These are phyloP conservation scores for Calonectria pauciramosa DNA, from an alignment of 2,329 filamentous ascomycete genomes.

Conservation along the genomic window DNA sequence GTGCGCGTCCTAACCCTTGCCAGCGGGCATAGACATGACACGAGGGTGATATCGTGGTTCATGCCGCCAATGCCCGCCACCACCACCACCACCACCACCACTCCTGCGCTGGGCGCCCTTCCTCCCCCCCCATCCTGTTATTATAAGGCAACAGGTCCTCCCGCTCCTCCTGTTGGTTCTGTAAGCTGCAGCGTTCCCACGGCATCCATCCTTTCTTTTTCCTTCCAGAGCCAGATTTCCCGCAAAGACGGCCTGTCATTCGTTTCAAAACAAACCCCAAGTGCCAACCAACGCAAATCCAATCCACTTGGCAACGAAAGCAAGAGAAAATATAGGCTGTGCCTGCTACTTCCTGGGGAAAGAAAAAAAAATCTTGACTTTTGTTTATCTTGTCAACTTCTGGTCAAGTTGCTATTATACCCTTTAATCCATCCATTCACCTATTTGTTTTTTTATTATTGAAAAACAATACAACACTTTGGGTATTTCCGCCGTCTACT, in stretches of 20 bases:
- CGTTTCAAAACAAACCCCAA: conserved; percentile 18
- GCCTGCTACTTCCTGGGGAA: conserved; percentile 33
- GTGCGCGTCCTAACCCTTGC: conserved; percentile 36
- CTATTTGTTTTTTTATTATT: not conserved
- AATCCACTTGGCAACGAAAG: conserved; percentile 8
- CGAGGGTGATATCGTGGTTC: conserved; percentile 28
- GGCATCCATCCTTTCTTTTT: not conserved
- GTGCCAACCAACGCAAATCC: too few relatives aligned
- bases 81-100: not conserved
- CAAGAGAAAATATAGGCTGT: conserved; percentile 36
- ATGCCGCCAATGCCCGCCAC: conserved; percentile 23
- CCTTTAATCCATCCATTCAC: not conserved
- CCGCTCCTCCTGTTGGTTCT: not conserved
- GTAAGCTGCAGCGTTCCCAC: not conserved
- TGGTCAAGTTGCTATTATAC: conserved; percentile 40
- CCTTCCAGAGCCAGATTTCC: conserved; percentile 21
- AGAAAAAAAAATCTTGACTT: not conserved
- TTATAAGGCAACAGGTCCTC: conserved; percentile 27
- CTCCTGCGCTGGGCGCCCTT: too few relatives aligned
- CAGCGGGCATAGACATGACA: conserved; percentile 34
- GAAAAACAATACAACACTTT: not conserved
- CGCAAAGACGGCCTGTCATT: conserved; percentile 31
- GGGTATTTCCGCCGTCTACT: not conserved
- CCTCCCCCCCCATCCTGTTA: not conserved
- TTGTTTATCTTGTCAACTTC: conserved; percentile 34